Base-by-base conservation (phyloP, 2,329 filamentous ascomycete species). In the Cryphonectria carpinicola region DNA sequence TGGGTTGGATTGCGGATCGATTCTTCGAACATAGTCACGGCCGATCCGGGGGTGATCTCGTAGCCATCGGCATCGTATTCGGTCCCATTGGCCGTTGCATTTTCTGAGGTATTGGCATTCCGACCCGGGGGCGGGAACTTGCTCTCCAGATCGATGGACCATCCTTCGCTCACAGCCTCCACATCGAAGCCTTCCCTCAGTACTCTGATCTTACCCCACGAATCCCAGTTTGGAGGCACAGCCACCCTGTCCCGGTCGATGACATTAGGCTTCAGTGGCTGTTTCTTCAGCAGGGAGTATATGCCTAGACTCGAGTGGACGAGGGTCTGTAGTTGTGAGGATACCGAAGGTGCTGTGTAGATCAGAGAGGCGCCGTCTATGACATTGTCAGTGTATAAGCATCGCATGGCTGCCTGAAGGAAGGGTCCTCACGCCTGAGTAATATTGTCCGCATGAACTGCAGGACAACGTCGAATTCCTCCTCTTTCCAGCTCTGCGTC, bases 201-300 rank as follows among this genome's bases (percentile, higher is more conserved):
- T 61, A 98, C 94, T 58, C 95, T 88, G 72, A 99, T 98, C 82
- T 98, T 99, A 71, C 94, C 95, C 93, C 94, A 98, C 0, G 95
- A 98, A 81, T 99, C 96, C 96, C 96, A 99, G 80, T 98, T 98
- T 22, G 95, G 92, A 1, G 95, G 95, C 0, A 99, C 93, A 6
- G 98, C 86, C 68, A 99, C 95, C 85, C 97, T 97, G 80, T 97
- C 95, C 71, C 95, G 88, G 82, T 96, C 96, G 74, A 97, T 96
- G 72, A 97, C 93, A 76, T 97, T 97, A 79, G 95, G 92, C 81
- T 94, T 96, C 35, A 97, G 86, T 35, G 92, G 89, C 77, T 93
- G 88, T 73, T 90, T 89, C 80, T 93, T 93, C 25, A 97, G 84
- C 28, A 96, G 86, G 32, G 93, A 97, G 72, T 93, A 93, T 79